Base-by-base conservation (phyloP, 2,329 filamentous ascomycete species). In the Diaporthe sp. region DNA sequence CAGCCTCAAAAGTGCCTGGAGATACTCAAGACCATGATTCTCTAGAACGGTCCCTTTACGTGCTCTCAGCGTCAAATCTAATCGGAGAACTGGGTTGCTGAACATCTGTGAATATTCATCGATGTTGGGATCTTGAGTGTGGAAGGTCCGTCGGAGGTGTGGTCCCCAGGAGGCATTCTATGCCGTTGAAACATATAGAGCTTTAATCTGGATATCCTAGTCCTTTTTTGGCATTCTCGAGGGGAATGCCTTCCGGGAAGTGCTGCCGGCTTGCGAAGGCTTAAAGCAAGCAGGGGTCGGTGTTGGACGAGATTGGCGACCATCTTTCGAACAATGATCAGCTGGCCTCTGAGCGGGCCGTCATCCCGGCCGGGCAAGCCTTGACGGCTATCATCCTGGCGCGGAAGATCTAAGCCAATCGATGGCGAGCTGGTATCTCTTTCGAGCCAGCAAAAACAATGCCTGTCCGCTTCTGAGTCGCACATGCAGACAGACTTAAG, bases 1-100 rank as follows among this genome's bases (percentile, higher is more conserved):
- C 70, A 77, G 53, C 75, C 76, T 15, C 71, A 70, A 13, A 73
- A 68, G 37, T 73, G 72, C 10, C 50, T 72, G 22, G 72, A 74
- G 35, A 44, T 70, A 27, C 69, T 71, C 7, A 25, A 61, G 42
- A 71, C n/a, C 0, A 27, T 68, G 63, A 68, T 68, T 4, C 22
- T 53, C 8, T 68, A 68, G 63, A 22, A 8, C 5, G 44, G 3
- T 13, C 1, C 12, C 15, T 27, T 9, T 2, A 30, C 15, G 6
- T 27, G 13, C 15, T 19, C n/a, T 10, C 13, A 25, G 7, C 30
- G 30, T 3, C 12, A n/a, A 51, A 17, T 13, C 9, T 12, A 2
- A 17, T 10, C 32, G 22, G 6, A 7, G 30, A 19, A 65, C 39
- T 32, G 30, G 6, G 6, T 30, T n/a, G 27, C 42, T 12, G 27